These are phyloP conservation scores for Russula lepida DNA, from an alignment of 768 basidiomycete genomes.

Conservation along the genomic window DNA sequence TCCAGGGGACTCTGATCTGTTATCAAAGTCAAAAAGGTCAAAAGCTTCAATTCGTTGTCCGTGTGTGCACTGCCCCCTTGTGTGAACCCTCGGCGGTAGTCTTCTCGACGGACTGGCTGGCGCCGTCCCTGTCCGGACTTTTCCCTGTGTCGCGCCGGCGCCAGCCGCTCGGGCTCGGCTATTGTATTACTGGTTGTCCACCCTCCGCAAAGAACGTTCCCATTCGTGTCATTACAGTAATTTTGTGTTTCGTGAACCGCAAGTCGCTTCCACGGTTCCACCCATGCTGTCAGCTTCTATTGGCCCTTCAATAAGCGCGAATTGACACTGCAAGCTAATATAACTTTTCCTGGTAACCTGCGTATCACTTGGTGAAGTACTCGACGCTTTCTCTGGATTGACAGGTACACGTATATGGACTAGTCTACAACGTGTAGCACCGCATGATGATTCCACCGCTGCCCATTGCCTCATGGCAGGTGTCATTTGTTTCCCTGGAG, in stretches of 20 bases:
- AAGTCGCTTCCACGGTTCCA: not conserved
- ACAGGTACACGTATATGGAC: not conserved
- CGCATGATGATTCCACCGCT: not conserved
- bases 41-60: not conserved
- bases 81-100: not conserved
- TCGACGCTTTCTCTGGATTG: not conserved
- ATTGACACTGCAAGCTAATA: not conserved
- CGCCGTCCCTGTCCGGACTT: not conserved
- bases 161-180: too few species aligned
- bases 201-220: not conserved
- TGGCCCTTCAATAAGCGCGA: not conserved
- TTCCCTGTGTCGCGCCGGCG: too few species aligned
- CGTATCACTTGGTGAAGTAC: not conserved
- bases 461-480: too few species aligned
- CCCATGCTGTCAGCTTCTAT: not conserved
- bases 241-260: too few species aligned
- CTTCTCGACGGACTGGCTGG: not conserved
- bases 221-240: too few species aligned
- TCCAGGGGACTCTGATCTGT: not conserved
- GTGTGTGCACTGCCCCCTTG: not conserved
- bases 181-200: too few species aligned
- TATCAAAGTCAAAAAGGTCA: not conserved
- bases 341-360: not conserved
- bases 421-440: too few species aligned
- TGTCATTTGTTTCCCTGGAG: not conserved